Percentiles rank a stretch among this genome's conserved stretches.
phyloP scores from a whole-genome alignment of 2,329 filamentous ascomycete genomes.

The Sporothrix pallida region DNA sequence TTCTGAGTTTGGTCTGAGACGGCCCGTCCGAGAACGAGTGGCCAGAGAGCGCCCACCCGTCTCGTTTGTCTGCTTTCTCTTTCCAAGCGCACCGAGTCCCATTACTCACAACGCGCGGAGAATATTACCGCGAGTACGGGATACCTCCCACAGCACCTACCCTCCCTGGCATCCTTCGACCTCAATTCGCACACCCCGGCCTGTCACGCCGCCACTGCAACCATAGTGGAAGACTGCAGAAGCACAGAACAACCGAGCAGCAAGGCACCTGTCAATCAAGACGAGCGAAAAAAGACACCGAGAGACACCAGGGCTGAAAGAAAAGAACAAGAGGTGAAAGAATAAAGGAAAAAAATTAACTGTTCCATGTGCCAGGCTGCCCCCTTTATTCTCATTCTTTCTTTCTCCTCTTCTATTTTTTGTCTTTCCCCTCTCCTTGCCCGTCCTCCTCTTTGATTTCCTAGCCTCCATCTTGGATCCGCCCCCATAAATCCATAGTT shows the following conservation, averaged over 20 bases:
- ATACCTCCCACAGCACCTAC: conserved; percentile 10
- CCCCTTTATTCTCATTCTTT: neutral
- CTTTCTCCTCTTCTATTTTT: neutral
- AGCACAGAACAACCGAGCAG: neutral
- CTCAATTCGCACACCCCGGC: neutral
- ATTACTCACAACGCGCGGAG: conserved; percentile 22
- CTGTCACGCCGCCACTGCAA: neutral
- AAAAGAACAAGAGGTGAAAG: neutral
- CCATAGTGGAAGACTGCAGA: conserved; percentile 8
- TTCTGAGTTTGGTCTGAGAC: conserved; percentile 24
- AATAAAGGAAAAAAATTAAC: neutral
- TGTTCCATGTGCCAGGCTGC: neutral
- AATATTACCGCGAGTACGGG: conserved; percentile 26
- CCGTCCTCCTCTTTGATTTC: conserved; percentile 16
- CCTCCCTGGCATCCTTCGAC: neutral
- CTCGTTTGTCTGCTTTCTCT: neutral
- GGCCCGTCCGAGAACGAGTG: conserved; percentile 31
- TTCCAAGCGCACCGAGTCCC: neutral
- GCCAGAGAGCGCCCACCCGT: conserved; percentile 25
- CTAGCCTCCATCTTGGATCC: conserved; percentile 20
- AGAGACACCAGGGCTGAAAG: neutral
- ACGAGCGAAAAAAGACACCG: neutral
- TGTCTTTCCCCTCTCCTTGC: neutral
- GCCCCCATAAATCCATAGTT: neutral
- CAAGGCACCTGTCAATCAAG: neutral